Percentiles rank a stretch among this genome's conserved stretches.
Conservation (phyloP, 2,329 filamentous ascomycete species). For the Hortaea werneckii region DNA sequence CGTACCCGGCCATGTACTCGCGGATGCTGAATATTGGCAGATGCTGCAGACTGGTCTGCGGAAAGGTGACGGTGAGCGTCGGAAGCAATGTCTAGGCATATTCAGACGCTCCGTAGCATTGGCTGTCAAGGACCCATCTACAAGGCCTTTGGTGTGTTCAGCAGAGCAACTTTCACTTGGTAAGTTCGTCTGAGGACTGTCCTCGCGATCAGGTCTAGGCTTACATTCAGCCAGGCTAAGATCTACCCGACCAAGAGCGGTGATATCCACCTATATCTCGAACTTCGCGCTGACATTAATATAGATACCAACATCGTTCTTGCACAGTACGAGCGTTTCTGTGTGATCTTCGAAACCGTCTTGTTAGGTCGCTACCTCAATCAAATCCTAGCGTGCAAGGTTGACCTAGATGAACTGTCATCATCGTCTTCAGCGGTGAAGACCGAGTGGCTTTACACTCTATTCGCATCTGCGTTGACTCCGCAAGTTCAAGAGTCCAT, state of each 20-base stretch:
- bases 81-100: slow-evolving; percentile 38
- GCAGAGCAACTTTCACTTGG: not conserved
- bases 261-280: no score
- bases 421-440: slow-evolving; percentile 27
- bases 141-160: slow-evolving; percentile 3
- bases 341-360: slow-evolving; percentile 38
- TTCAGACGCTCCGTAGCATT: slow-evolving; percentile 31
- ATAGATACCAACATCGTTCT: no score
- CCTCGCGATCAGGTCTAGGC: no score
- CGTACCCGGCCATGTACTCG: not conserved
- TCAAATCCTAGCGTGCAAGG: slow-evolving; percentile 36
- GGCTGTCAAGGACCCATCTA: slow-evolving; percentile 10
- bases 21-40: slow-evolving; percentile 29
- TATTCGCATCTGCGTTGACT: slow-evolving; percentile 33
- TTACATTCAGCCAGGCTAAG: no score
- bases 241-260: no score
- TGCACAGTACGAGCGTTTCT: slow-evolving; percentile 33
- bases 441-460: slow-evolving; percentile 31
- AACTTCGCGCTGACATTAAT: no score
- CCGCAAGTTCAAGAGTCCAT: slow-evolving; percentile 36
- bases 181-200: not conserved
- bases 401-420: slow-evolving; percentile 32
- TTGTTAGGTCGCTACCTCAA: slow-evolving; percentile 40
- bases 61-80: slow-evolving; percentile 35
- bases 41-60: slow-evolving; percentile 29